A percentile compares a stretch with the other conserved stretches of the same genome.
Conservation (phyloP, 768 basidiomycete genomes). For the Naganishia randhawae region DNA sequence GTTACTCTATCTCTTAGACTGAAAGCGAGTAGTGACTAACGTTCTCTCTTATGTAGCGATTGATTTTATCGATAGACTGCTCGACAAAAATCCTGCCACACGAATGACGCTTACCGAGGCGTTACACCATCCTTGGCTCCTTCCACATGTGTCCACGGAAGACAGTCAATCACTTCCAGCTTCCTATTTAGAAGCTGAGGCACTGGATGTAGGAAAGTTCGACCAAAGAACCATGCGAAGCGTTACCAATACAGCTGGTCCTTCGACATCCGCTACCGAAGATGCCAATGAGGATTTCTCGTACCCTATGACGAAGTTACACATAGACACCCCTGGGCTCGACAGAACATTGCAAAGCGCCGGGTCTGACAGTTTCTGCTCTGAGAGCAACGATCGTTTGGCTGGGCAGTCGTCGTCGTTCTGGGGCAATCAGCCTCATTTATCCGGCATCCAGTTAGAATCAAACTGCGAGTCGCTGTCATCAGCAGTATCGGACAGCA, state of each 20-base stretch:
- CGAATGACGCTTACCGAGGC: conserved; percentile 73
- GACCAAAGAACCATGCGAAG: conserved; percentile 12
- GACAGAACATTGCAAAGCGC: background rate
- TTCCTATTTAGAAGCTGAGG: conserved; percentile 1
- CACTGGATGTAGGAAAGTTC: conserved; percentile 27
- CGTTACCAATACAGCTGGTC: background rate
- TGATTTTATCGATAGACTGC: conserved; percentile 65
- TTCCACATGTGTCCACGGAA: conserved; percentile 27
- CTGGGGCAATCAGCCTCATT: conserved; percentile 12
- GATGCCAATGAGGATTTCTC: conserved; percentile 42
- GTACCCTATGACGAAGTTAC: conserved; percentile 44
- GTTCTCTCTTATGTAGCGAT: conserved; percentile 53
- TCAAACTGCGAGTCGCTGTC: background rate
- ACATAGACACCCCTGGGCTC: conserved; percentile 34
- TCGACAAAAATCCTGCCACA: conserved; percentile 61
- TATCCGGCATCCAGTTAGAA: conserved; percentile 6
- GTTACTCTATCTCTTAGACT: too few relatives aligned
- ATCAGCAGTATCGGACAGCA: background rate
- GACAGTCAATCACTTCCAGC: conserved; percentile 26
- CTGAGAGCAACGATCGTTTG: background rate
- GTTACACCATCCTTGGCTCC: conserved; percentile 73
- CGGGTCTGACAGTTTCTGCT: conserved; percentile 18
- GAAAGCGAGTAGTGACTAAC: background rate
- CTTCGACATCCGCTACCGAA: conserved; percentile 1
- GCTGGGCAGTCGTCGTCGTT: conserved; percentile 26